These are phyloP conservation scores for Nymphaea colorata DNA, from an alignment of 164 flowering plant species.

Conservation along the genomic window DNA sequence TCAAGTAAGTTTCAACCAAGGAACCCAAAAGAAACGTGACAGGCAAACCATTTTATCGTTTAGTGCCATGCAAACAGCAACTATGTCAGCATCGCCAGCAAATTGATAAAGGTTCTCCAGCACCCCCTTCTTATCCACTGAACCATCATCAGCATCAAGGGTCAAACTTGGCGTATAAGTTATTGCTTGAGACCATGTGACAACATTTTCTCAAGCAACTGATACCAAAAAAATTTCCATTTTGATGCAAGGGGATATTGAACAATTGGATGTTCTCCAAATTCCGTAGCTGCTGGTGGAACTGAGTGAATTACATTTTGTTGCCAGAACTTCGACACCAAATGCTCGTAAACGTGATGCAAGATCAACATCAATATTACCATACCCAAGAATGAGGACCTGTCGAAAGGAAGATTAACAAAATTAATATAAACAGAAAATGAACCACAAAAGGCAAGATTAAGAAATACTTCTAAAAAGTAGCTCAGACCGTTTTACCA, in stretches of 20 bases:
- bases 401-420: constrained; percentile 6
- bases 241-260: no score
- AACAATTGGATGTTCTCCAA: background rate
- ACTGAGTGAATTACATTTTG: constrained; percentile 27
- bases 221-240: no score
- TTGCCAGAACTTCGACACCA: constrained; percentile 79
- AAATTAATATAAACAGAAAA: no score
- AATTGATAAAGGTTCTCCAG: constrained; percentile 50
- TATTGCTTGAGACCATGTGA: no score
- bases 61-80: constrained; percentile 59
- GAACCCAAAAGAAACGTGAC: background rate
- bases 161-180: no score
- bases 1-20: no score
- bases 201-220: no score
- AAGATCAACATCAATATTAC: constrained; percentile 69
- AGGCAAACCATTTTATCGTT: constrained; percentile 52
- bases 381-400: constrained; percentile 87
- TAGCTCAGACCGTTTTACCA: constrained; percentile 9
- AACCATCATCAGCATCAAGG: constrained; percentile 17
- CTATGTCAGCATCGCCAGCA: constrained; percentile 73
- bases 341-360: constrained; percentile 80
- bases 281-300: constrained; percentile 29
- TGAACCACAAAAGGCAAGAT: no score
- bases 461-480: background rate
- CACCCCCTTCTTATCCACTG: constrained; percentile 73